Evolutionary conservation across 2,329 filamentous ascomycete species (phyloP).

Genomic region (Botryotinia convoluta): DNA sequence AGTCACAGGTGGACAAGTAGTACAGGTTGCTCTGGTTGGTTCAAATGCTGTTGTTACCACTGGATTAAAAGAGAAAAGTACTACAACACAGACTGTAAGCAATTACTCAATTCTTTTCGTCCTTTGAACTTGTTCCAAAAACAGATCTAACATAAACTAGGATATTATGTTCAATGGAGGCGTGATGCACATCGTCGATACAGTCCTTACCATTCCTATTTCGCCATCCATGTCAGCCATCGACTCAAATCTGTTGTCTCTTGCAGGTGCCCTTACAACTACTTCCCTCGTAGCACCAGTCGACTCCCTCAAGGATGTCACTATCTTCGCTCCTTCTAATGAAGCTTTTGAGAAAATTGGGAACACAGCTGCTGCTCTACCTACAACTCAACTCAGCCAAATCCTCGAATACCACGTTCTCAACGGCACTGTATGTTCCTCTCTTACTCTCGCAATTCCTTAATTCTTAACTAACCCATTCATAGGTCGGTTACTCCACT

Average conservation of each 20-base stretch:
- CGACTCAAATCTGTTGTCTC: conserved; percentile 42
- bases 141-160: conserved; percentile 35
- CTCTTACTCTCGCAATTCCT: neutral
- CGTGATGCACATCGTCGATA: conserved; percentile 52
- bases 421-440: conserved; percentile 5
- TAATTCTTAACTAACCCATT: conserved; percentile 31
- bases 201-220: conserved; percentile 49
- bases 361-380: conserved; percentile 37
- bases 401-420: conserved; percentile 38
- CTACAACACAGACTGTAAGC: conserved; percentile 45
- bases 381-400: conserved; percentile 32
- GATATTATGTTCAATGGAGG: conserved; percentile 51
- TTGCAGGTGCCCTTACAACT: conserved; percentile 40
- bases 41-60: conserved; percentile 14
- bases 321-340: conserved; percentile 43
- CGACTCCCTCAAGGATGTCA: conserved; percentile 48
- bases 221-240: conserved; percentile 41
- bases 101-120: conserved; percentile 37
- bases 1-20: conserved; percentile 50
- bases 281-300: conserved; percentile 40
- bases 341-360: conserved; percentile 41
- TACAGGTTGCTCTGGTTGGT: conserved; percentile 33
- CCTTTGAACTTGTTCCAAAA: conserved; percentile 41
- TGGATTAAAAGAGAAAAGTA: conserved; percentile 17
- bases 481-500: conserved; percentile 36